Percentiles rank a stretch among this genome's conserved stretches.
phyloP scores from a whole-genome alignment of 345 rosid genomes.

The Rhizophora apiculata region DNA sequence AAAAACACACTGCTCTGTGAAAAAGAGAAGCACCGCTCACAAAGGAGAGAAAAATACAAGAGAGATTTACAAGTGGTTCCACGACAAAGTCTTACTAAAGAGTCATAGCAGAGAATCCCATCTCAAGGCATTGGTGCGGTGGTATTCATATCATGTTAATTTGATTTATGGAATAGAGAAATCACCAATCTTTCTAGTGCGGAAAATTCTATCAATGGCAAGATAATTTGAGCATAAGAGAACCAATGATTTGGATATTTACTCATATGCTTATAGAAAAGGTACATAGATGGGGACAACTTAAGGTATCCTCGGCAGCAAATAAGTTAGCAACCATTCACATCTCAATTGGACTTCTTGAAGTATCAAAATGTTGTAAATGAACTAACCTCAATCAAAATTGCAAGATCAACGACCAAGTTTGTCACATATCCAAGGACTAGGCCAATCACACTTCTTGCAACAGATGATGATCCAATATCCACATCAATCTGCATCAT shows the following conservation, averaged over 20 bases:
- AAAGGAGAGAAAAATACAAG: too few relatives aligned
- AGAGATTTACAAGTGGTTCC: not conserved
- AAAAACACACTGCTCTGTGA: not conserved
- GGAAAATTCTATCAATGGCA: too few relatives aligned
- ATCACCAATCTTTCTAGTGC: too few relatives aligned
- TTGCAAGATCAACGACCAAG: slow-evolving; percentile 90
- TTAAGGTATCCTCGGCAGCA: not conserved
- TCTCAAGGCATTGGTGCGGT: too few relatives aligned
- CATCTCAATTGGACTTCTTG: too few relatives aligned
- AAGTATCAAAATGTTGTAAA: not conserved
- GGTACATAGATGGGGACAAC: not conserved
- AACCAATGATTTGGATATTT: not conserved
- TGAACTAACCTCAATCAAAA: slow-evolving; percentile 77
- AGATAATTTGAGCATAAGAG: not conserved
- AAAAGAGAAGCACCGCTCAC: not conserved
- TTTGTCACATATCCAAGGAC: slow-evolving; percentile 97
- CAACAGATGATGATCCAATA: slow-evolving; percentile 98
- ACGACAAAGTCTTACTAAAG: not conserved
- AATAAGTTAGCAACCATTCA: not conserved
- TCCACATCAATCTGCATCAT: slow-evolving; percentile 85
- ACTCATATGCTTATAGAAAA: not conserved
- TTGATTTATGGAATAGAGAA: too few relatives aligned
- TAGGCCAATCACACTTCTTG: slow-evolving; percentile 79
- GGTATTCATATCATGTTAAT: too few relatives aligned
- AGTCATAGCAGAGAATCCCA: too few relatives aligned